Evolutionary conservation across 2,329 filamentous ascomycete species (phyloP).

Genomic region (Venturia nashicola): DNA sequence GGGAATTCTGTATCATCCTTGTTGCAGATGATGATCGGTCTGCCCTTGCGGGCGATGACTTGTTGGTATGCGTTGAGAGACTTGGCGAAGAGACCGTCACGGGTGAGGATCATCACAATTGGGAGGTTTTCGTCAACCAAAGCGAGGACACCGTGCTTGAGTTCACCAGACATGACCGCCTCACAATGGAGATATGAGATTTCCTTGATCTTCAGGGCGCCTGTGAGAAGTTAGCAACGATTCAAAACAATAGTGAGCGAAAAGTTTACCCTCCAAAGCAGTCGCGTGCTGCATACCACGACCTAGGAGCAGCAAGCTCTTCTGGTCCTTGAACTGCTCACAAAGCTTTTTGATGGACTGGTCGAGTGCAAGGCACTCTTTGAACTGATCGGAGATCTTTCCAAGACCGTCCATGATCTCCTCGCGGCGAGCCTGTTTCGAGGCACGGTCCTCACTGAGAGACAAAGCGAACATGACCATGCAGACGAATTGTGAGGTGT

Average conservation of each 20-base stretch:
- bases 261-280: conserved; percentile 63
- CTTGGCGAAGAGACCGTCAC: conserved; percentile 93
- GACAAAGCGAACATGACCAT: conserved; percentile 99
- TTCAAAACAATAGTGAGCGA: neutral
- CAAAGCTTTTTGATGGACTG: conserved; percentile 91
- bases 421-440: conserved; percentile 80
- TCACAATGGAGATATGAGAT: conserved; percentile 99
- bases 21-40: conserved; percentile 99
- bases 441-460: conserved; percentile 89
- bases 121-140: conserved; percentile 96
- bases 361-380: conserved; percentile 80
- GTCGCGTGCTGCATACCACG: conserved; percentile 96
- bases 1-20: conserved; percentile 79
- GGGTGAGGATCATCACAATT: conserved; percentile 98
- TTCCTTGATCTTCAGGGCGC: conserved; percentile 98
- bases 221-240: conserved; percentile 21
- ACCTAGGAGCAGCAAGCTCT: conserved; percentile 84
- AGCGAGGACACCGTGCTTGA: conserved; percentile 97
- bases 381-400: conserved; percentile 84
- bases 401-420: conserved; percentile 93
- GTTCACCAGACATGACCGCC: conserved; percentile 98
- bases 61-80: conserved; percentile 99
- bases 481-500: conserved; percentile 97
- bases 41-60: conserved; percentile 90
- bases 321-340: conserved; percentile 91